Conservation (phyloP, 306 rosid genomes). For the Trifolium pratense region DNA sequence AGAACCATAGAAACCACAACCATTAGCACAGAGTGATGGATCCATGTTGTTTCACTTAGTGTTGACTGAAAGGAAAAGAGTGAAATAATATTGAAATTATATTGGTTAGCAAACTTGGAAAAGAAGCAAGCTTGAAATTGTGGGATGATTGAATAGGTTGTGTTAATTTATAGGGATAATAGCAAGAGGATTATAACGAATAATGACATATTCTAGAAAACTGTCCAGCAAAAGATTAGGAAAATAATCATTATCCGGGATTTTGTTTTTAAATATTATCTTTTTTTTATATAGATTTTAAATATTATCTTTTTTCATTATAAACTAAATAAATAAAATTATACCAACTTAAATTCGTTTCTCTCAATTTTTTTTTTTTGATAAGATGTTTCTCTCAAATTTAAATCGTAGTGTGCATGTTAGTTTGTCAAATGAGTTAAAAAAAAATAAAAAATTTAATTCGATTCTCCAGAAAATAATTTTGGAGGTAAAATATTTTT, state of each 20-base stretch:
- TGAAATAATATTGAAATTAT: too few relatives aligned
- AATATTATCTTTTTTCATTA: too few relatives aligned
- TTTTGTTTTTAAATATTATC: background rate
- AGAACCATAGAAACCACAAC: conserved; percentile 54
- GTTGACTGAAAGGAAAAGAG: too few relatives aligned
- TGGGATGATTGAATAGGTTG: background rate
- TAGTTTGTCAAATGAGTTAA: too few relatives aligned
- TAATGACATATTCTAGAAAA: background rate
- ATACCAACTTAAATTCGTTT: too few relatives aligned
- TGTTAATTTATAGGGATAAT: background rate
- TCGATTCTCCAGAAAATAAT: too few relatives aligned
- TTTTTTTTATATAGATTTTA: background rate
- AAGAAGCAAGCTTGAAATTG: background rate
- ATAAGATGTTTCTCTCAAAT: too few relatives aligned
- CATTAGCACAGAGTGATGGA: conserved; percentile 46
- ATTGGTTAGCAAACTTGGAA: background rate
- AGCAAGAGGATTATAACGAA: background rate
- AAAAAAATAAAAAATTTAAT: too few relatives aligned
- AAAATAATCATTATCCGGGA: background rate
- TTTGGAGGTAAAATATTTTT: too few relatives aligned
- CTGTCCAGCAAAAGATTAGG: background rate
- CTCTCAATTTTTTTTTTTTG: too few relatives aligned
- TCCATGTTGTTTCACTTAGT: conserved; percentile 15
- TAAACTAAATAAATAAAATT: too few relatives aligned
- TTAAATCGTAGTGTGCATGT: too few relatives aligned